Evolutionary conservation across 2,329 filamentous ascomycete genomes (phyloP), one percentile per base, ranked within the genome.

Genomic region (Clonostachys solani): DNA sequence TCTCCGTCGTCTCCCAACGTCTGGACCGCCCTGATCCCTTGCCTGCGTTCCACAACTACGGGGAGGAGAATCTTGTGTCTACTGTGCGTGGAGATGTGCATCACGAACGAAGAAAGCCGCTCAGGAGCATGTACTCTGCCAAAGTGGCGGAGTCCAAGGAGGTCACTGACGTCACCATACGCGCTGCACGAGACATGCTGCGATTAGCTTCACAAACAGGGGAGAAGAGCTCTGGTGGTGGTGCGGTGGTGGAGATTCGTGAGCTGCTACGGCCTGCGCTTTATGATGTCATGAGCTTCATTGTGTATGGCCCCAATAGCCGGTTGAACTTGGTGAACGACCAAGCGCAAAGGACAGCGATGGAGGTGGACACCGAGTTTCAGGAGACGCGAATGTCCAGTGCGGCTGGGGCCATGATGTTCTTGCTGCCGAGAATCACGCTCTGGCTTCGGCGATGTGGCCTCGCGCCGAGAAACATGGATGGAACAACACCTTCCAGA

Each of bases 31-130:
- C 33, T 6, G 17, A 40, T 7, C 35, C 47, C 8, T 13, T 51
- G 12, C 42, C 44, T n/a, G 38, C 45, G 29, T 43, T 47, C 33
- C 49, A 51, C 38, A 47, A 51, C 17, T 49, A 51, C 38, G 38
- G 33, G 8, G n/a, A 29, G 6, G 49, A 47, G 35, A 51, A 49
- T 23, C 16, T 51, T 9, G 40, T 49, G 8, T 43, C 47, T 8
- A 51, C 38, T 3, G 47, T 51, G 17, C 44, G 49, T 34, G 47
- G 47, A 6, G 33, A 44, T 10, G 8, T 46, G 35, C 47, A 52
- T 16, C 37, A 45, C 12, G 40, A 48, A n/a, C 42, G 45, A 5
- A 40, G 45, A 7, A 35, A 17, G 35, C 15, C 36, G 5, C 10
- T 48, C n/a, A 37, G 40, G 18, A 37, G 16, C 6, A 23, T 43